Percentiles rank a stretch among this genome's conserved stretches.
phyloP scores from a whole-genome alignment of 2,329 filamentous ascomycete genomes.

The Penicillium sp. region DNA sequence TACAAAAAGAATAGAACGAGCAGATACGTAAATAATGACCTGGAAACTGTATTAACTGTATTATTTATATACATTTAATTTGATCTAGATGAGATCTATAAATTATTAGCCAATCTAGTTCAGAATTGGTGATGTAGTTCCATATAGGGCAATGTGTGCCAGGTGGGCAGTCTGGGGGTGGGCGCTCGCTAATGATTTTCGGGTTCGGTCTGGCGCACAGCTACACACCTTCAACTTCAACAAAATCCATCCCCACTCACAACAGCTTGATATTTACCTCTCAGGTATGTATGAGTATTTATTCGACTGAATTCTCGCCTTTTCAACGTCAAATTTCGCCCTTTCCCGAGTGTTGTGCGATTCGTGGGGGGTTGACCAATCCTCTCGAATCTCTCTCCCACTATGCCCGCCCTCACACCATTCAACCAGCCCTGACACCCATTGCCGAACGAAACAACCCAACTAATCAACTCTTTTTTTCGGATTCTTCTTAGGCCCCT shows the following conservation, averaged over 20 bases:
- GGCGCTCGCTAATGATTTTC: conserved; percentile 48
- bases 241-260: conserved; percentile 41
- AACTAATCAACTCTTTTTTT: conserved; percentile 6
- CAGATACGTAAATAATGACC: conserved; percentile 14
- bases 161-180: conserved; percentile 29
- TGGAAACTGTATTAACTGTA: conserved; percentile 8
- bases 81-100: conserved; percentile 8
- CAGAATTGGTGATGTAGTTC: conserved; percentile 10
- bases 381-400: conserved; percentile 12
- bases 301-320: conserved; percentile 22
- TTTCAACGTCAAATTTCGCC: conserved; percentile 23
- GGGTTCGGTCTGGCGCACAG: conserved; percentile 43
- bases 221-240: conserved; percentile 38
- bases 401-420: conserved; percentile 22
- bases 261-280: conserved; percentile 34
- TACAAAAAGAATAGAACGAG: conserved; percentile 14
- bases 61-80: conserved; percentile 2
- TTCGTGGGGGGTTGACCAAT: conserved; percentile 20
- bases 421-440: conserved; percentile 4
- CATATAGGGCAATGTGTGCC: conserved; percentile 31
- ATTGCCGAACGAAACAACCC: conserved; percentile 4
- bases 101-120: conserved; percentile 2
- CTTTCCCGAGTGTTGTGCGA: conserved; percentile 29
- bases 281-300: conserved; percentile 35
- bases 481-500: conserved; percentile 3